Evolutionary conservation across 2,329 filamentous ascomycete genomes (phyloP).

Genomic region (Paramyrothecium roridum): DNA sequence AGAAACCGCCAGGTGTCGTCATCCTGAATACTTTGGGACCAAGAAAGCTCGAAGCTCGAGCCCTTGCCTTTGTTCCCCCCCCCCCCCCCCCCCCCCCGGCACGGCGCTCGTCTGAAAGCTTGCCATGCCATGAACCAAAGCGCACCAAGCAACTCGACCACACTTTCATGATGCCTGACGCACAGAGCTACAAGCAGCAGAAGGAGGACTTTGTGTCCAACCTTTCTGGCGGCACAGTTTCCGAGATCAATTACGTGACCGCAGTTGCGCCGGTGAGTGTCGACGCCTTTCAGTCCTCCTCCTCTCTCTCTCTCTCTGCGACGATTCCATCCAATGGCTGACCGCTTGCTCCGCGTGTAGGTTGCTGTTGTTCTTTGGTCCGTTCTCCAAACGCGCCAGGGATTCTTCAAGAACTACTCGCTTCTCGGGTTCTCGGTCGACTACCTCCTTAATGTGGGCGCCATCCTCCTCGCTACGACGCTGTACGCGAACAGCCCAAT

Average conservation of each 20-base stretch:
- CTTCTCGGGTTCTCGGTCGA: conserved; percentile 69
- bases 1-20: background rate
- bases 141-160: background rate
- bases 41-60: background rate
- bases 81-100: too few species aligned
- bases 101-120: background rate
- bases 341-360: conserved; percentile 43
- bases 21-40: background rate
- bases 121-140: background rate
- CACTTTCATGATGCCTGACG: conserved; percentile 29
- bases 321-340: background rate
- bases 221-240: conserved; percentile 75
- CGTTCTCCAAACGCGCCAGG: conserved; percentile 76
- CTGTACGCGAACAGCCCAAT: conserved; percentile 75
- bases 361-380: conserved; percentile 84
- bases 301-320: background rate
- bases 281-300: background rate
- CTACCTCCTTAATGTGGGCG: conserved; percentile 81
- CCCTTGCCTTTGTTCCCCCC: background rate
- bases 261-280: conserved; percentile 73
- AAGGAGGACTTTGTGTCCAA: conserved; percentile 97
- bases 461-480: conserved; percentile 80
- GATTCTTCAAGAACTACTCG: conserved; percentile 77
- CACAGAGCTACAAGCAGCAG: conserved; percentile 73
- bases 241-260: conserved; percentile 84